Base-by-base conservation (phyloP, 2,329 filamentous ascomycete species). In the Orbilia oligospora region DNA sequence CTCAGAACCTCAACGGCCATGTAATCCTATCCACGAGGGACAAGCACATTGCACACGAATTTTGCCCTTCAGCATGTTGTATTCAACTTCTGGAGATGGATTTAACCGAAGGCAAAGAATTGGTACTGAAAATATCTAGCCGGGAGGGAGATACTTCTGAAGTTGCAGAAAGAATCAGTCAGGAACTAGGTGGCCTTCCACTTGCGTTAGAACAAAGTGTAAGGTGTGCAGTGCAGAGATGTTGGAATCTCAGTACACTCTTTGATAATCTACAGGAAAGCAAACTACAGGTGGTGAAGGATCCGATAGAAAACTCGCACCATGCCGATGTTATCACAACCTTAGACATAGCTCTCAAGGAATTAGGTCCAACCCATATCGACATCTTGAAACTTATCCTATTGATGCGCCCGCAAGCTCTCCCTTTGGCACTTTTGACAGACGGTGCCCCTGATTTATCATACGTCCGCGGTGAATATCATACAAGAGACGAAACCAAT, bases 61-160 rank as follows among this genome's bases (percentile, higher is more conserved):
- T 71, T 33, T 46, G 56, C 33, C 5, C 44, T 14, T 20, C 30
- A 5, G 16, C n/a, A 44, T 38, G 2, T 5, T 64, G 55, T 22
- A 46, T 71, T 3, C 56, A 46, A 16, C 56, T 71, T 27, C 48
- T 2, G 2, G 56, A 71, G 12, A 71, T 71, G 56, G 48, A 71
- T 16, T 18, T 27, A 20, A 20, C 14, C 12, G 56, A 71, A 71
- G 46, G 68, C 5, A 71, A 33, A 27, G 56, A 71, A 9, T 22
- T 64, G 14, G 16, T 65, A 14, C 16, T 71, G 1, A 64, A 65
- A 46, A 36, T 65, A 46, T 63, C 48, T n/a, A 41, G 46, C 20
- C 16, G 20, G 12, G 4, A 49, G 14, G 55, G 48, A 1, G 27
- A 33, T 22, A 41, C 1, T 12, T 24, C n/a, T 10, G 30, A 38